Base-by-base conservation (phyloP, 2,329 filamentous ascomycete genomes). In the Shiraia bambusicola region DNA sequence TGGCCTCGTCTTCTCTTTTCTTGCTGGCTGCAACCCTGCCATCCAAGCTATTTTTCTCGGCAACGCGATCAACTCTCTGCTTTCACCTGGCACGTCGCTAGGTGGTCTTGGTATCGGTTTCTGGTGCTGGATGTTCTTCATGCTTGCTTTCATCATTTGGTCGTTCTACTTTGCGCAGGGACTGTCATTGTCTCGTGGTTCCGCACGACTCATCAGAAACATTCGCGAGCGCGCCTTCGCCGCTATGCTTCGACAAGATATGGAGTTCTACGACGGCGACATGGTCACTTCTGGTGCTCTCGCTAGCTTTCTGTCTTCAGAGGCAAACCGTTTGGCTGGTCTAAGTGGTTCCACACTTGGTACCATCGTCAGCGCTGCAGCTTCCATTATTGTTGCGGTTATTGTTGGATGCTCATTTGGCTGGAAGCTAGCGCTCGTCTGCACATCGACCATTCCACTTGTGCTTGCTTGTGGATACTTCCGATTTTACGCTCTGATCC, bases 281-380 rank as follows among this genome's bases (percentile, higher is more conserved):
- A 86, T 93, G 64, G 95, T 97, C 63, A 91, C 87, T 7, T 86
- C 90, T 3, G 93, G 93, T 53, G 87, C 90, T 2, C 75, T 98
- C 57, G 95, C 91, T 0, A 76, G 79, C 4, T 76, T 80, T 9
- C 68, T 82, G 0, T 74, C 77, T 0, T 71, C 76, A n/a, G 87
- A 96, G 69, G 91, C 92, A 0, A 96, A 91, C 1, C 86, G 94
- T 61, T 79, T 97, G 25, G 88, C 91, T 19, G 91, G 93, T 17
- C 82, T 98, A 38, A 93, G 87, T 56, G 93, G 93, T 36, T 82
- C 84, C 8, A 95, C 89, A 0, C 80, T 97, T 1, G 92, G 92
- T 33, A 95, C 92, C 7, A 79, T 97, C 47, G 72, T 96, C 36
- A 86, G 87, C 62, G 87, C 92, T 17, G 70, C 71, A 2, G 89